A percentile compares a stretch with the other conserved stretches of the same genome.
These are phyloP conservation scores for Paraconiothyrium brasiliense DNA, from an alignment of 2,329 filamentous ascomycete genomes.

Conservation along the genomic window DNA sequence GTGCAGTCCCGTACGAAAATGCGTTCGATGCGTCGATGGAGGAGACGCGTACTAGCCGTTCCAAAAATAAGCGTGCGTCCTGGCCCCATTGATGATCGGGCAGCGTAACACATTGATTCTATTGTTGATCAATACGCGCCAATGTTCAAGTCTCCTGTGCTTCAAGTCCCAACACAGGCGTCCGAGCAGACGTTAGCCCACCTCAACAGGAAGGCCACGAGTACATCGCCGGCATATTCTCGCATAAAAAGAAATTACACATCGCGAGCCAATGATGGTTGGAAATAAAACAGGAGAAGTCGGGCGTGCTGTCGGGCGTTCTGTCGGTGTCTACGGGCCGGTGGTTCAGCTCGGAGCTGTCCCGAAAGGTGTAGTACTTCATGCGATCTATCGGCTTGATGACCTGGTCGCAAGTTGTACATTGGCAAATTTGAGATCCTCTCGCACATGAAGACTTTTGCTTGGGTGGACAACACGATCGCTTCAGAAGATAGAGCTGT, in stretches of 20 bases:
- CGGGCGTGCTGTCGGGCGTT: not conserved
- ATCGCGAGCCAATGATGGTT: not conserved
- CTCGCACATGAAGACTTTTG: not conserved
- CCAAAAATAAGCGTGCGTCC: conserved; percentile 5
- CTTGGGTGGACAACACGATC: not conserved
- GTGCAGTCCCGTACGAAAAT: not conserved
- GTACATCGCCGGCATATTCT: not conserved
- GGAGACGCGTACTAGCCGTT: conserved; percentile 6
- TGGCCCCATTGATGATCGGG: not conserved
- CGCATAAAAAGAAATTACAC: not conserved
- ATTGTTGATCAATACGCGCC: conserved; percentile 6
- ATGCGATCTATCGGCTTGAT: not conserved
- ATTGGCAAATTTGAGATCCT: not conserved
- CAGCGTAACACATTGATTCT: not conserved
- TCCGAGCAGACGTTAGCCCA: not conserved
- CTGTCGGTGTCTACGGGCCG: not conserved
- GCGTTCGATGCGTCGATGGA: not conserved
- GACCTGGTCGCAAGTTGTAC: not conserved
- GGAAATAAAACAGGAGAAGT: not conserved
- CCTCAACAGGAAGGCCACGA: conserved; percentile 1
- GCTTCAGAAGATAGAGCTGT: not conserved
- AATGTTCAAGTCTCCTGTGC: not conserved
- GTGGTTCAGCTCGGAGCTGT: not conserved
- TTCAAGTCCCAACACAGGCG: not conserved
- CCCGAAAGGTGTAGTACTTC: not conserved